Evolutionary conservation across 768 basidiomycete genomes (phyloP).

Genomic region (Phlebiopsis flavidoalba): DNA sequence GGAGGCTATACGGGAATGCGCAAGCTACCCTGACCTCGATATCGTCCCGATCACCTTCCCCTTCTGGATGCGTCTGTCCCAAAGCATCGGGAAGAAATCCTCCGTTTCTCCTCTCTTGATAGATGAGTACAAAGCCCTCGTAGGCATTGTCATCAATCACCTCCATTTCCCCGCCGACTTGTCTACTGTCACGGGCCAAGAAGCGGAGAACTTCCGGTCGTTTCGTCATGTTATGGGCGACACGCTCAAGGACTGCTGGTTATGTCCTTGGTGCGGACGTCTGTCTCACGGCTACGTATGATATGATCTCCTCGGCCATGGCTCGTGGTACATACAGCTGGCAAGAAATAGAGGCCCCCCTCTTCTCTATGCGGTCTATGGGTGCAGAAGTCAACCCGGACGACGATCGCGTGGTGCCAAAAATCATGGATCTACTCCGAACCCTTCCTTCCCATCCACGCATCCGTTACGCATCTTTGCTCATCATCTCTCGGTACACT

Average conservation of each 20-base stretch:
- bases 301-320: slow-evolving; percentile 72
- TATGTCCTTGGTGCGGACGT: slow-evolving; percentile 83
- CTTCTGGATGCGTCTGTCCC: slow-evolving; percentile 98
- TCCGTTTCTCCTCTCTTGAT: slow-evolving; percentile 71
- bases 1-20: slow-evolving; percentile 89
- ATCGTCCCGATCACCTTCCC: slow-evolving; percentile 96
- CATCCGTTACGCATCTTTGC: slow-evolving; percentile 90
- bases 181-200: slow-evolving; percentile 64
- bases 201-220: slow-evolving; percentile 87
- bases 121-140: slow-evolving; percentile 79
- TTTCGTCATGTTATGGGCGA: slow-evolving; percentile 99
- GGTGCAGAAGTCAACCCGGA: slow-evolving; percentile 85
- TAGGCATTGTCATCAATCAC: slow-evolving; percentile 83
- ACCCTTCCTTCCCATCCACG: slow-evolving; percentile 84
- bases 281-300: slow-evolving; percentile 78
- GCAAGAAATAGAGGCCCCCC: slow-evolving; percentile 96
- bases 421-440: slow-evolving; percentile 93
- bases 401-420: slow-evolving; percentile 85
- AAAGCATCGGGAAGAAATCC: slow-evolving; percentile 73
- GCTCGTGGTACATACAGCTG: slow-evolving; percentile 64
- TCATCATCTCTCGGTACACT: slow-evolving; percentile 94
- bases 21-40: slow-evolving; percentile 90
- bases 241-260: slow-evolving; percentile 97
- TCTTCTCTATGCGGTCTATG: slow-evolving; percentile 98
- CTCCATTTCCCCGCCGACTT: slow-evolving; percentile 85